Conservation (phyloP, 2,329 filamentous ascomycete genomes). For the Alternaria sp. region DNA sequence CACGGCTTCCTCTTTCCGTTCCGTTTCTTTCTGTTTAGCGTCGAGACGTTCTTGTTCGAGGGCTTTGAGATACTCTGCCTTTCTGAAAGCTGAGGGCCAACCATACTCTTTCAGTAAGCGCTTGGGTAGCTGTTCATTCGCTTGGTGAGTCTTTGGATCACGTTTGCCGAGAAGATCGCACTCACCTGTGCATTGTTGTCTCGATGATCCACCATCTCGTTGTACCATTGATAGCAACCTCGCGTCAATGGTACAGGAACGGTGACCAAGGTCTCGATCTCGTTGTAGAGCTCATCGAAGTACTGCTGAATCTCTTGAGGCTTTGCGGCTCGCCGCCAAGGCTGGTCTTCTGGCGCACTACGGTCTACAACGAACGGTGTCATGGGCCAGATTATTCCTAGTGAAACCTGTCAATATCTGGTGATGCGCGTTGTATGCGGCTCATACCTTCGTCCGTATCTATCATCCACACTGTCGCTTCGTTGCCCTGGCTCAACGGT, state of each 20-base stretch:
- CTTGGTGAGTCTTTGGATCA: background rate
- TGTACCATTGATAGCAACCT: background rate
- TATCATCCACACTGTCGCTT: conserved; percentile 8
- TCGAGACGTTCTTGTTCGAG: background rate
- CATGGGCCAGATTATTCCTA: background rate
- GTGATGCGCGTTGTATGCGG: background rate
- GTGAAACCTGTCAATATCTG: background rate
- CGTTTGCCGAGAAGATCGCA: background rate
- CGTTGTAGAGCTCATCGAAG: background rate
- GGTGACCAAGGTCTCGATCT: background rate
- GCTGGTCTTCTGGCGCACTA: conserved; percentile 2
- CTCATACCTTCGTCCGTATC: conserved; percentile 7
- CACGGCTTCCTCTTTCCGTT: background rate
- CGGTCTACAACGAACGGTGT: background rate
- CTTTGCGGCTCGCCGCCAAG: background rate
- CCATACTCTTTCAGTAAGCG: background rate
- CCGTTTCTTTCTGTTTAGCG: background rate
- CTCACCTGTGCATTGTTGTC: background rate
- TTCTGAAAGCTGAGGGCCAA: background rate
- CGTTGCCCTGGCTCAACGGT: conserved; percentile 3
- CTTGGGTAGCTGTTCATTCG: background rate
- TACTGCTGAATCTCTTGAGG: conserved; percentile 3
- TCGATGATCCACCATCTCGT: background rate
- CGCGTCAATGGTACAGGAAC: background rate
- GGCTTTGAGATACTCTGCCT: background rate